Conservation (phyloP, 2,329 filamentous ascomycete genomes). For the Sporothrix pseudoabietina region DNA sequence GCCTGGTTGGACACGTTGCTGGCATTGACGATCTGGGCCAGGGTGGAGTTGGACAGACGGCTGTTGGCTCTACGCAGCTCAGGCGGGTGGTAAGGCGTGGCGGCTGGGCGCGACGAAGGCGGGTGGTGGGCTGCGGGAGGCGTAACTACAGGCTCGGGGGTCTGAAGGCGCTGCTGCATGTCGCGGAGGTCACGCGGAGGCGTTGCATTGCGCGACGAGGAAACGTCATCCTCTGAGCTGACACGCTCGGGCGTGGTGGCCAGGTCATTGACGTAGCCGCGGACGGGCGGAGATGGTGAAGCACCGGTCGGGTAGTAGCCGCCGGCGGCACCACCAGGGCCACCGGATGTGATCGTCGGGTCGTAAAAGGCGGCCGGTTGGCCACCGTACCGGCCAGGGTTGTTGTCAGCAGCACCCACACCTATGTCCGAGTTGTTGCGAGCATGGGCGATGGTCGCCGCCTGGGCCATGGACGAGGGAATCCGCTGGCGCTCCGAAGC, state of each 20-base stretch:
- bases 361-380: not conserved
- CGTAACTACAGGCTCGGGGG: conserved; percentile 73
- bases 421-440: conserved; percentile 55
- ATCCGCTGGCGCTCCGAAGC: conserved; percentile 45
- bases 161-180: conserved; percentile 57
- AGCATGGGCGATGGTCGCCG: conserved; percentile 41
- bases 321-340: not conserved
- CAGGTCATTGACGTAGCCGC: conserved; percentile 49
- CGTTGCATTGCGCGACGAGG: conserved; percentile 40
- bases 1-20: conserved; percentile 47
- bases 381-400: conserved; percentile 27
- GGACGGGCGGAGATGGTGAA: conserved; percentile 42
- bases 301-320: conserved; percentile 4
- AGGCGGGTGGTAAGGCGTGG: conserved; percentile 71
- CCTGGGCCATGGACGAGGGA: conserved; percentile 42
- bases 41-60: conserved; percentile 78
- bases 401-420: conserved; percentile 40
- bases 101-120: conserved; percentile 68
- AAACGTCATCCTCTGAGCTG: conserved; percentile 60
- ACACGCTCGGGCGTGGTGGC: conserved; percentile 54
- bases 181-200: conserved; percentile 54
- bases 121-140: conserved; percentile 81
- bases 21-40: conserved; percentile 76
- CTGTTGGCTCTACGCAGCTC: conserved; percentile 80
- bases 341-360: not conserved